Evolutionary conservation across 2,329 filamentous ascomycete genomes (phyloP).

Genomic region (Colletotrichum sp.): DNA sequence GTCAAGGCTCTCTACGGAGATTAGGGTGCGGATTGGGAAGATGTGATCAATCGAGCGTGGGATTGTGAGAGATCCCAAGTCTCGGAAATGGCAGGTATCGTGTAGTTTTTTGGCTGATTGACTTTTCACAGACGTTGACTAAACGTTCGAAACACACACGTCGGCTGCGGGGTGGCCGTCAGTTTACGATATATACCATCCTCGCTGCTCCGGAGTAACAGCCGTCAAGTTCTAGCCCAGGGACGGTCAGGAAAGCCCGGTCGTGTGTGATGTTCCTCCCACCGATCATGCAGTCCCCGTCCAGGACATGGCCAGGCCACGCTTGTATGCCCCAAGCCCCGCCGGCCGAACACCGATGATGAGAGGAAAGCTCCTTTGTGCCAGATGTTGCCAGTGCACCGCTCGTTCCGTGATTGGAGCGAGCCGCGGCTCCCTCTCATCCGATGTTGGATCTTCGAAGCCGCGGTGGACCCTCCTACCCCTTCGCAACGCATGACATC

Average conservation of each 20-base stretch:
- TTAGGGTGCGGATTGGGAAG: not conserved
- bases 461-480: slow-evolving; percentile 1
- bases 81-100: not conserved
- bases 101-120: not conserved
- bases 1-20: not conserved
- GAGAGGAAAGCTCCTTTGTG: not conserved
- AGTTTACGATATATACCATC: slow-evolving; percentile 18
- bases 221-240: not conserved
- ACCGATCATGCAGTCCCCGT: slow-evolving; percentile 7
- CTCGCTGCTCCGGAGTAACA: not conserved
- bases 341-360: not conserved
- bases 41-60: not conserved
- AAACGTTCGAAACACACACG: not conserved
- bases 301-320: not conserved
- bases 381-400: not conserved
- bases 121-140: not conserved
- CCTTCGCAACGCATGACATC: slow-evolving; percentile 9
- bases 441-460: not conserved
- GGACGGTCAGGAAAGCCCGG: not conserved
- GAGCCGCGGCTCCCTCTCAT: not conserved
- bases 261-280: slow-evolving; percentile 1
- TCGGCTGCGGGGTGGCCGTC: not conserved
- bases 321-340: not conserved
- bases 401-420: slow-evolving; percentile 15
- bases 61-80: not conserved